These are phyloP conservation scores for Halophytophthora polymorphica DNA, from an alignment of 352 stramenopile species.

Conservation along the genomic window DNA sequence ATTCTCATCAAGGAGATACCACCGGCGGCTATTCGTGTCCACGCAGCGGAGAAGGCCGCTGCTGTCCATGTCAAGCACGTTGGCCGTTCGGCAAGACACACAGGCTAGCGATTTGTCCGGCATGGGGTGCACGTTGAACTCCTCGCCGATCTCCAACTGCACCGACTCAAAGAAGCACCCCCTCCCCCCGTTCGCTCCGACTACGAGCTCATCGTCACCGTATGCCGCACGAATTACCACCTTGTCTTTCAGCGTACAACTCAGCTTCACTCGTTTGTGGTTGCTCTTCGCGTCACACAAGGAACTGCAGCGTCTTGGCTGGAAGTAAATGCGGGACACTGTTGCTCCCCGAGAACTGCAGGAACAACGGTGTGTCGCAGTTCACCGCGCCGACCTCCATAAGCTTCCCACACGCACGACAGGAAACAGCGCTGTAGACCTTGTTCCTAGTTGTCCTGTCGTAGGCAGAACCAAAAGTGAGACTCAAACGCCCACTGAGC, in stretches of 20 bases:
- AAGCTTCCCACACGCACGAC: too few species aligned
- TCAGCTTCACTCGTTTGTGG: conserved; percentile 12
- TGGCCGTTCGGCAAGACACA: conserved; percentile 16
- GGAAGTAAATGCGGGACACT: neutral
- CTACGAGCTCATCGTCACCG: conserved; percentile 15
- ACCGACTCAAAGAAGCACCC: conserved; percentile 24
- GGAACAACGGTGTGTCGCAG: conserved; percentile 11
- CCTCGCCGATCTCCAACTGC: conserved; percentile 16
- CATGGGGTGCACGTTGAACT: conserved; percentile 16
- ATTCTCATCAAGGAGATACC: conserved; percentile 15
- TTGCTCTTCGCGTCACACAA: conserved; percentile 3
- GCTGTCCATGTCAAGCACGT: conserved; percentile 14
- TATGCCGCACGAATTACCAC: conserved; percentile 15
- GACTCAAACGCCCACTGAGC: conserved; percentile 6
- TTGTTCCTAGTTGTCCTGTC: neutral
- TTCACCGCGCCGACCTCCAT: neutral
- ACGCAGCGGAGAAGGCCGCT: conserved; percentile 17
- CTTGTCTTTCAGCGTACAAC: neutral
- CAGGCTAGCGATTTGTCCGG: conserved; percentile 18
- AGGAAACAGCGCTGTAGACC: too few species aligned
- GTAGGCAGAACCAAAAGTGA: conserved; percentile 1
- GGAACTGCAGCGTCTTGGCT: conserved; percentile 4
- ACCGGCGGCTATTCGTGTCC: conserved; percentile 16
- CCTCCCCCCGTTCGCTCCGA: conserved; percentile 17
- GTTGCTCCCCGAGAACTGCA: conserved; percentile 8